Conservation (phyloP, 2,329 filamentous ascomycete species). For the Aspergillus sp. region DNA sequence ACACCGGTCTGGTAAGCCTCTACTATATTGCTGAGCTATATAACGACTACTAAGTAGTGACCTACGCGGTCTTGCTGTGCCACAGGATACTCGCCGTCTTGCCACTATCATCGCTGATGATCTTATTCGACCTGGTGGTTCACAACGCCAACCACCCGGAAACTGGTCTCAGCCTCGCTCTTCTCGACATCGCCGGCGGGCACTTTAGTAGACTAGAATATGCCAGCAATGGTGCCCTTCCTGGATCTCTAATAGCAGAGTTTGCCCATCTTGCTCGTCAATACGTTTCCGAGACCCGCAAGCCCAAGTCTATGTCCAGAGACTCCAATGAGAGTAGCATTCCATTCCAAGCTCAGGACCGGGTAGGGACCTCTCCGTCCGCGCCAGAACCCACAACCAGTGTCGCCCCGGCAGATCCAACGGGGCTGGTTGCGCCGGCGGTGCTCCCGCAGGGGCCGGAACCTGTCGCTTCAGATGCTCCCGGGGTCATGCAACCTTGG, state of each 20-base stretch:
- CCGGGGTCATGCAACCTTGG: not conserved
- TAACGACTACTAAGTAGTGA: not conserved
- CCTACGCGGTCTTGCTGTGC: not conserved
- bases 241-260: slow-evolving; percentile 43
- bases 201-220: slow-evolving; percentile 48
- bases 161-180: slow-evolving; percentile 40
- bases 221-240: slow-evolving; percentile 40
- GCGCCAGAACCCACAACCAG: no score
- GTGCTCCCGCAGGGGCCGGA: not conserved
- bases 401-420: not conserved
- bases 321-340: not conserved
- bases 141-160: slow-evolving; percentile 41
- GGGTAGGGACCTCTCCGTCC: not conserved
- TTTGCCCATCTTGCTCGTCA: slow-evolving; percentile 45
- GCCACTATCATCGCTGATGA: slow-evolving; percentile 42
- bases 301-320: not conserved
- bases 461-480: not conserved
- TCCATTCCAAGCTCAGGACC: not conserved
- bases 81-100: slow-evolving; percentile 36
- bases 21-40: not conserved
- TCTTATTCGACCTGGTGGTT: slow-evolving; percentile 47
- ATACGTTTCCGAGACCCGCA: slow-evolving; percentile 11
- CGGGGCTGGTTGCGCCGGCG: no score
- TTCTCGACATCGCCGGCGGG: slow-evolving; percentile 46
- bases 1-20: slow-evolving; percentile 38